Evolutionary conservation across 495 filamentous ascomycete species (phyloP), one percentile per base, ranked within the genome.

Genomic region (Coniosporium apollinis): DNA sequence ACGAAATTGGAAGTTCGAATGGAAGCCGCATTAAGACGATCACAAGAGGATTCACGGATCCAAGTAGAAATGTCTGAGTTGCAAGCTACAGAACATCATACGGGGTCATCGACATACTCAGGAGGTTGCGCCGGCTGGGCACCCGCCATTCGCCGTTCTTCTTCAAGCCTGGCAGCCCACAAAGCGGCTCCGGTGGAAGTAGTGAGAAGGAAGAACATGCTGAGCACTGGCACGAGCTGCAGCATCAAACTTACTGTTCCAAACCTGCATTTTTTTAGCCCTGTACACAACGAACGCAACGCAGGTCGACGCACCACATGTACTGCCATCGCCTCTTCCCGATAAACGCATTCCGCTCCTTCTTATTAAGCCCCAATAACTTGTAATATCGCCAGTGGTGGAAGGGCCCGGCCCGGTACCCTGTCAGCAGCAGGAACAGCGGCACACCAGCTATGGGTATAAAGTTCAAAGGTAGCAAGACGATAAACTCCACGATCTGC

Each of bases 361-460:
- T 64, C 47, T 67, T 75, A 19, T 60, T 59, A 34, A 74, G 63
- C 25, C 60, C 67, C 37, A 65, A 47, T 19, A 79, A 51, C 42
- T 71, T 61, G 48, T 73, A 76, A 42, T 77, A 78, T 35, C 74
- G 58, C 70, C 70, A 75, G 41, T 77, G 72, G 36, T 76, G 70
- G 24, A 79, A 63, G 3, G 74, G 74, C 3, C 74, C 74, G 16
- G 62, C 74, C 13, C 74, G 64, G 43, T 72, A 73, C 0, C 74
- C 74, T 5, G 71, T 76, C 21, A 75, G 44, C 3, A 76, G 36
- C 13, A 79, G 52, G 44, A 78, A 79, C 46, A 78, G 60, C 0
- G 73, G 74, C 1, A 67, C 64, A 4, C 74, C 74, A 6, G 63
- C 69, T 19, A 71, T 63, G 1, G 74, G 74, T 5, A 79, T 66